Conservation (phyloP, 1,284 basidiomycete genomes). For the Malassezia furfur region DNA sequence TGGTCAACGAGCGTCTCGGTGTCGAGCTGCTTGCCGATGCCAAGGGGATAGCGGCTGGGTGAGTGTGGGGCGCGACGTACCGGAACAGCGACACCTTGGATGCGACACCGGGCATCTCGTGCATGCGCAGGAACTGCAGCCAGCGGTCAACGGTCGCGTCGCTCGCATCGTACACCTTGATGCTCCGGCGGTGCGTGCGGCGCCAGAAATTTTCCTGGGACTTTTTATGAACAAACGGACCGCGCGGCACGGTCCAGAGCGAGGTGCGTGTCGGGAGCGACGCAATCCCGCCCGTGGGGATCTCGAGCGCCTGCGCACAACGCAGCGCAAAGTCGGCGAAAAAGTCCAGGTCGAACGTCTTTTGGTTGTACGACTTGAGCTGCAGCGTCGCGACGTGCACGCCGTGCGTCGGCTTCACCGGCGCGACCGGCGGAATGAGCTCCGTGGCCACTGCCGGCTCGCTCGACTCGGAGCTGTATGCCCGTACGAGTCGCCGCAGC, state of each 20-base stretch:
- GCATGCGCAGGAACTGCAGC: constrained; percentile 68
- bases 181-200: constrained; percentile 67
- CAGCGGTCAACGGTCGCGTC: constrained; percentile 68
- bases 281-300: constrained; percentile 65
- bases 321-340: constrained; percentile 76
- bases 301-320: constrained; percentile 70
- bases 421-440: not conserved
- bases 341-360: constrained; percentile 59
- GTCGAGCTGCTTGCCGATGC: constrained; percentile 10
- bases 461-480: not conserved
- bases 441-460: not conserved
- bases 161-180: constrained; percentile 86
- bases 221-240: constrained; percentile 89
- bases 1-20: not conserved
- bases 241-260: constrained; percentile 75
- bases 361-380: constrained; percentile 61
- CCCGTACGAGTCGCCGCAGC: not conserved
- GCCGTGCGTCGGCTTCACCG: constrained; percentile 53
- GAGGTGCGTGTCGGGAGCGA: constrained; percentile 66
- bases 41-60: constrained; percentile 15
- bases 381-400: constrained; percentile 76
- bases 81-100: constrained; percentile 68
- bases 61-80: not conserved
- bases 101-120: constrained; percentile 75
- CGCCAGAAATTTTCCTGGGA: constrained; percentile 90